Conservation (phyloP, 2,329 filamentous ascomycete species). For the Dactylonectria macrodidyma region DNA sequence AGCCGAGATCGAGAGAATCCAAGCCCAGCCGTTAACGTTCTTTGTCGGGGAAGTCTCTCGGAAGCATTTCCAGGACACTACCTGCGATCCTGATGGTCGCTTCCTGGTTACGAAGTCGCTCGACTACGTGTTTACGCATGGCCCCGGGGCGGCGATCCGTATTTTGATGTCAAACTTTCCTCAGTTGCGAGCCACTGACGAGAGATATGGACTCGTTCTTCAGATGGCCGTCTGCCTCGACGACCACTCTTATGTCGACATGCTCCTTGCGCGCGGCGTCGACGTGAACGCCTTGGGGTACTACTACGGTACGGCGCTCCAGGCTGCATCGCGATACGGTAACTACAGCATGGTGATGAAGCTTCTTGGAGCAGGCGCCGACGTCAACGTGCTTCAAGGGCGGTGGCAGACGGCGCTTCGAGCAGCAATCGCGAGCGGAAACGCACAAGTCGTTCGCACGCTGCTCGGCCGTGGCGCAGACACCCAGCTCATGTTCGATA, state of each 20-base stretch:
- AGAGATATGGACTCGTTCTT: constrained; percentile 13
- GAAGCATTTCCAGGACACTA: no score
- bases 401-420: constrained; percentile 23
- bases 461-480: constrained; percentile 23
- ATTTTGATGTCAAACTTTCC: not conserved
- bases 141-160: constrained; percentile 11
- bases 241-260: not conserved
- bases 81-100: not conserved
- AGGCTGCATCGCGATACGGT: constrained; percentile 29
- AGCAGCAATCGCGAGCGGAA: constrained; percentile 5
- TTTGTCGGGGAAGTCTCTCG: not conserved
- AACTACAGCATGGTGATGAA: not conserved
- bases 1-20: not conserved
- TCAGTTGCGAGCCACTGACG: not conserved
- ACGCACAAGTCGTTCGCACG: constrained; percentile 2
- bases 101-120: constrained; percentile 11
- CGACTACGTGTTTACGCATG: constrained; percentile 23
- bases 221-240: constrained; percentile 23
- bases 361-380: constrained; percentile 11
- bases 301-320: constrained; percentile 29
- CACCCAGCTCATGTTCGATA: not conserved
- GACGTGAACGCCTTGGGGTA: constrained; percentile 20
- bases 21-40: not conserved
- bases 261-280: constrained; percentile 26
- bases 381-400: constrained; percentile 23